Base-by-base conservation (phyloP, 352 stramenopile species). In the Pilasporangium apinafurcum region DNA sequence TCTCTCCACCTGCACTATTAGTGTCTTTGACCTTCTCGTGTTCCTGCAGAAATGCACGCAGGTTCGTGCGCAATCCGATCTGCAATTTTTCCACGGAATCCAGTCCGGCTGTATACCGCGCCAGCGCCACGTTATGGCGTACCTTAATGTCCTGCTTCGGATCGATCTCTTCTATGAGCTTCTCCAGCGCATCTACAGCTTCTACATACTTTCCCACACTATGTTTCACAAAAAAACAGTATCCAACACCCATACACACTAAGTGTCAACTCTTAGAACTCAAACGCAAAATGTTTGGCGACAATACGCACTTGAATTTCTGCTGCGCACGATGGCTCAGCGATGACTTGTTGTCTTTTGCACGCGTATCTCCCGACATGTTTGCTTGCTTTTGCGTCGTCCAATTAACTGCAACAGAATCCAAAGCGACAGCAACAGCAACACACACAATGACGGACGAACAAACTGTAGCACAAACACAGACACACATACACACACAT, bases 331-430 rank as follows among this genome's bases (percentile, higher is more conserved):
- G 80, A 56, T 92, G 80, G 53, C 74, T 82, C 44, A 92, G 65
- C 62, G 80, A 92, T 36, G 76, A 85, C 65, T 89, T 92, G 67
- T 87, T 92, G 60, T 88, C 75, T 56, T 92, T 89, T 8, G 62
- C 56, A 37, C 68, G 63, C 50, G 65, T 52, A 37, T 83, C 71
- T 20, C 66, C 69, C 47, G 73, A 86, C 77, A 90, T 89, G 47
- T 17, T 49, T 24, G 18, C 35, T 18, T 37, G 39, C 18, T 26
- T 27, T 12, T 17, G 21, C 25, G 10, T 28, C 12, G 32, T n/a
- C n/a, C n/a, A n/a, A n/a, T n/a, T n/a, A n/a, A n/a, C n/a, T n/a
- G n/a, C n/a, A n/a, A n/a, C n/a, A n/a, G n/a, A n/a, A n/a, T n/a
- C n/a, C n/a, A n/a, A n/a, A n/a, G n/a, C n/a, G n/a, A 12, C 12